Evolutionary conservation across 2,329 filamentous ascomycete genomes (phyloP), one percentile per base, ranked within the genome.

Genomic region (Cordyceps farinosa): DNA sequence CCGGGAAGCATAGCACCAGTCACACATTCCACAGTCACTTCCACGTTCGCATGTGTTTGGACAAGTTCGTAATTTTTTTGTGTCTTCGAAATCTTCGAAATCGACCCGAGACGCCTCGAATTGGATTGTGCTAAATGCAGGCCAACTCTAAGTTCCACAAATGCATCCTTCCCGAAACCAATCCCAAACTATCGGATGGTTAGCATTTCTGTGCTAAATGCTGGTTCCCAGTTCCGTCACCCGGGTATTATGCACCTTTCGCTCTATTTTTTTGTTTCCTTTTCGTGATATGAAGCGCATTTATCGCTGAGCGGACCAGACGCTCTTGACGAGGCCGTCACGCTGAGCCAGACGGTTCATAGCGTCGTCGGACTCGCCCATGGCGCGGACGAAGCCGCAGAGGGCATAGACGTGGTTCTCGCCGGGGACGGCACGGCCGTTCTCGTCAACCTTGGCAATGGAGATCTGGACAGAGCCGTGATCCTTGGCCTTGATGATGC

Each of bases 401-500:
- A 99, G 90, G 73, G 95, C 94, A 80, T 97, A 99, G 78, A 91
- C 89, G 82, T 97, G 90, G 89, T 93, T 96, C 85, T 97, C 95
- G 82, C 94, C 92, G 72, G 91, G 92, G 83, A 88, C 76, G 71
- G 93, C 92, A 75, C 93, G 91, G 79, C 95, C 95, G 84, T 93
- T 96, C 89, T 99, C 95, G 82, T 98, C 94, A 75, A 99, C 95
- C 86, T 97, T 98, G 81, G 90, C 94, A 78, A 99, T 85, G 74
- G 90, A 91, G 82, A 99, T 92, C 84, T 99, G 95, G 74, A 98
- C 95, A 68, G 91, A 96, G 75, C 92, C 94, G 87, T 99, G 95
- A 84, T 99, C 95, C 86, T 98, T 97, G 86, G 95, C 92, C 87
- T 97, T 97, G 89, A 99, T 98, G 87, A 98, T 97, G 84, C 95